phyloP scores from a whole-genome alignment of 1,284 basidiomycete genomes.

The Marasmius fiardii region DNA sequence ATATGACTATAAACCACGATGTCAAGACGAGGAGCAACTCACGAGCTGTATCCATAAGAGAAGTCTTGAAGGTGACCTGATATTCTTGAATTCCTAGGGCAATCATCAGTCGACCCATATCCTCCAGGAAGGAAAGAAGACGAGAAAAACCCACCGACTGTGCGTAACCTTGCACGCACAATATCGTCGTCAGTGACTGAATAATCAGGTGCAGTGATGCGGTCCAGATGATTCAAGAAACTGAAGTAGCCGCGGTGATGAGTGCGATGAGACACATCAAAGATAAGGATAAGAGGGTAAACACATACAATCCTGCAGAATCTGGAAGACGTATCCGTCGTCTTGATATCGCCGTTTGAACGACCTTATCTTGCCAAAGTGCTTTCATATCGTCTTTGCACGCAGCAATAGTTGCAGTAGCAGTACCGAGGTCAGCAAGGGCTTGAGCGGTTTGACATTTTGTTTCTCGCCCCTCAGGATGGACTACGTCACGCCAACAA shows the following conservation, averaged over 20 bases:
- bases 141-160: constrained; percentile 40
- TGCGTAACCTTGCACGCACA: constrained; percentile 57
- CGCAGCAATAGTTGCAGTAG: constrained; percentile 41
- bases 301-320: constrained; percentile 53
- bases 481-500: constrained; percentile 38
- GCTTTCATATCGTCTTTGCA: constrained; percentile 57
- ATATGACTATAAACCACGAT: constrained; percentile 6
- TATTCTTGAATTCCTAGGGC: constrained; percentile 42
- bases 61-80: constrained; percentile 44
- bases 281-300: constrained; percentile 3
- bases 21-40: constrained; percentile 3
- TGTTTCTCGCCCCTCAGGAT: constrained; percentile 20
- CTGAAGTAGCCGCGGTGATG: too few relatives aligned
- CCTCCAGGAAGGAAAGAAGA: constrained; percentile 4
- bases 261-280: constrained; percentile 2
- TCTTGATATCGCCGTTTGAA: constrained; percentile 43
- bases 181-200: constrained; percentile 60
- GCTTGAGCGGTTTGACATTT: constrained; percentile 11
- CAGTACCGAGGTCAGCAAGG: constrained; percentile 20
- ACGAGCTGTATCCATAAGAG: constrained; percentile 29
- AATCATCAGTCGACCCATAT: not conserved
- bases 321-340: constrained; percentile 48
- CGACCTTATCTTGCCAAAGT: constrained; percentile 54
- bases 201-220: constrained; percentile 51
- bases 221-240: constrained; percentile 58